phyloP scores from a whole-genome alignment of 164 flowering plant species.

The Macadamia tetraphylla region DNA sequence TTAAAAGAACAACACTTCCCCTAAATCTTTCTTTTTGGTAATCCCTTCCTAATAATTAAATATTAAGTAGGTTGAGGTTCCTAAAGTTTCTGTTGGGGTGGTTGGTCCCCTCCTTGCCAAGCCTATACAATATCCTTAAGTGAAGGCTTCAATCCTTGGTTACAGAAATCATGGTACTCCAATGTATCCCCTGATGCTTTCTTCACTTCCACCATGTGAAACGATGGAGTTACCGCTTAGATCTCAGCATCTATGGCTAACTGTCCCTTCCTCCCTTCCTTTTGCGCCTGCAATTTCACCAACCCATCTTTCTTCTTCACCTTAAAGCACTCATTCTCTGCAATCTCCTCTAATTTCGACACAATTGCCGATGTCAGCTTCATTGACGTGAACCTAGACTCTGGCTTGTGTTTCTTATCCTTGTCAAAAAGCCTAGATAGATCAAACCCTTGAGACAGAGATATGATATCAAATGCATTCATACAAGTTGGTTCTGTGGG shows the following conservation, averaged over 20 bases:
- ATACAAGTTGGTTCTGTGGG: constrained; percentile 27
- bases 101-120: constrained; percentile 26
- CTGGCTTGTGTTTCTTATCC: constrained; percentile 11
- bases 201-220: constrained; percentile 11
- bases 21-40: no score
- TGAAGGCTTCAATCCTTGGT: constrained; percentile 16
- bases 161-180: constrained; percentile 8
- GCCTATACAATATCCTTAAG: constrained; percentile 30
- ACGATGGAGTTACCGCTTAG: constrained; percentile 24
- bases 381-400: constrained; percentile 28
- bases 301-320: constrained; percentile 5
- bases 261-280: constrained; percentile 44
- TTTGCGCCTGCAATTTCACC: constrained; percentile 32
- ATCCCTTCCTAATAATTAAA: no score
- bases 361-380: constrained; percentile 35
- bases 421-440: constrained; percentile 41
- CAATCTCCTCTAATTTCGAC: constrained; percentile 43
- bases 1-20: no score
- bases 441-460: constrained; percentile 37
- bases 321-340: constrained; percentile 25
- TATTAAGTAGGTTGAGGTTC: no score
- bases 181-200: constrained; percentile 36
- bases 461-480: constrained; percentile 51
- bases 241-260: constrained; percentile 31
- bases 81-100: no score